Conservation (phyloP, 2,329 filamentous ascomycete species). For the Colletotrichum abscissum region DNA sequence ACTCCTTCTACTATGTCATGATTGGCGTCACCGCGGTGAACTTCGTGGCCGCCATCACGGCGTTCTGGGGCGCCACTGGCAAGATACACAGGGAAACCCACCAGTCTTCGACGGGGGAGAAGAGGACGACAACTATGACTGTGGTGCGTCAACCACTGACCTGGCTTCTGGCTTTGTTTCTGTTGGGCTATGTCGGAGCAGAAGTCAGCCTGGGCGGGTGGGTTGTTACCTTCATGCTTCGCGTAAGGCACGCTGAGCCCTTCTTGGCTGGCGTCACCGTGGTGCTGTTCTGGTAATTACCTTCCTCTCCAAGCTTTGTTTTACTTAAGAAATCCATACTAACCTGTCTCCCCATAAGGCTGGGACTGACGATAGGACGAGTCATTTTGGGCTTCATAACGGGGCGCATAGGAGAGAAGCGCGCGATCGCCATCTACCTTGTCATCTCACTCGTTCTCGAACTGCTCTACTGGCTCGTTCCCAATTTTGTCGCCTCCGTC, state of each 20-base stretch:
- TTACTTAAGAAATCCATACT: neutral
- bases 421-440: slow-evolving; percentile 73
- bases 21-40: slow-evolving; percentile 69
- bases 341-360: slow-evolving; percentile 37
- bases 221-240: slow-evolving; percentile 90
- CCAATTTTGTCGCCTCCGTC: slow-evolving; percentile 78
- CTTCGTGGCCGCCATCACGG: slow-evolving; percentile 57
- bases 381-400: slow-evolving; percentile 82
- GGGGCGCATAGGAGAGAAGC: slow-evolving; percentile 77
- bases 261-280: slow-evolving; percentile 81
- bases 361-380: slow-evolving; percentile 81
- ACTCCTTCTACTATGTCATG: slow-evolving; percentile 82
- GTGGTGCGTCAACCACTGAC: slow-evolving; percentile 66
- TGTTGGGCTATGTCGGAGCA: slow-evolving; percentile 82
- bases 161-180: slow-evolving; percentile 79
- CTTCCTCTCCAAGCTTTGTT: neutral
- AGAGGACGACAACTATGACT: slow-evolving; percentile 55
- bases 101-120: slow-evolving; percentile 47
- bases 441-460: slow-evolving; percentile 71
- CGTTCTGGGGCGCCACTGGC: slow-evolving; percentile 75
- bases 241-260: slow-evolving; percentile 73
- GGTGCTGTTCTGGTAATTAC: slow-evolving; percentile 78
- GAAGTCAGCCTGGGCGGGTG: slow-evolving; percentile 82
- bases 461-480: slow-evolving; percentile 84
- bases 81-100: slow-evolving; percentile 61